Evolutionary conservation across 768 basidiomycete genomes (phyloP), one percentile per base, ranked within the genome.

Genomic region (Auricularia heimuer): DNA sequence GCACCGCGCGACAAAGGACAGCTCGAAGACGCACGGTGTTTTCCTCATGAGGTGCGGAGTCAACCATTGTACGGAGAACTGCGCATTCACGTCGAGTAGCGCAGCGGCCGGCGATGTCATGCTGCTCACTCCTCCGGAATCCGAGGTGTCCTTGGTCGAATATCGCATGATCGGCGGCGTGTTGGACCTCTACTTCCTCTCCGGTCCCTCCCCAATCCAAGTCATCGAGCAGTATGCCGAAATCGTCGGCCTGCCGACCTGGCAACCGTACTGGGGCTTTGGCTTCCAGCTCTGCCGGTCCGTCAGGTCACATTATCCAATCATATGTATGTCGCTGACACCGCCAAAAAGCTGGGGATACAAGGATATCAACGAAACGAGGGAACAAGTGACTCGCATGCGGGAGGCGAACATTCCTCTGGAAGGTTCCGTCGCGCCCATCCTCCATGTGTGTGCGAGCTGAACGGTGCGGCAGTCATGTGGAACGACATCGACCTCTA

Each of bases 401-500:
- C 79, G 85, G 18, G 83, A 79, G 24, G 88, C 88, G 0, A 78
- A 83, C 62, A 83, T 93, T 65, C 91, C 90, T n/a, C 79, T 92
- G 4, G 90, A 93, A 82, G 83, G 85, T 85, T 33, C 58, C 68
- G 66, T 63, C 54, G 54, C 29, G 29, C 29, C 29, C 29, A 29
- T 29, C 29, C 29, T 2, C 29, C 29, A 29, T 29, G 29, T 29
- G 29, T 29, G 29, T 29, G 29, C 2, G 29, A 29, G 29, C 11
- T 60, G 16, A 33, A 6, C 11, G 10, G n/a, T 12, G 21, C 36
- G 56, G 61, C 33, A 87, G 86, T 84, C 54, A 88, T 88, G 80
- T 90, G 88, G 88, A 89, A 86, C 70, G 88, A 89, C 68, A 87
- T 90, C 66, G 88, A 90, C 73, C 67, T 89, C 63, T 89, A 88